phyloP scores from a whole-genome alignment of 2,329 filamentous ascomycete species.

The Periconia digitata region DNA sequence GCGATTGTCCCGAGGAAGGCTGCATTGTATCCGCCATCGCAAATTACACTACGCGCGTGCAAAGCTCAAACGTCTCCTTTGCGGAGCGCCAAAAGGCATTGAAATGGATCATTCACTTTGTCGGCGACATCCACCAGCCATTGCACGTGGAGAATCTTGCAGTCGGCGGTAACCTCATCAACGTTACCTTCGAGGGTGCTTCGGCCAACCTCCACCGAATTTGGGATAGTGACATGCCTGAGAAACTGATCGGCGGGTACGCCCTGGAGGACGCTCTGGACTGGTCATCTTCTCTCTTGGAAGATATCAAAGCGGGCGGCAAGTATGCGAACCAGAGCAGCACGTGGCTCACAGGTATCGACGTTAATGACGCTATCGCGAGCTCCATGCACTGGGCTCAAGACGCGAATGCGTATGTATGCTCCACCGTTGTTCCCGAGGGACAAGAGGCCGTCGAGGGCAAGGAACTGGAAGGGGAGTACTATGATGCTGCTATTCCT shows the following conservation, averaged over 20 bases:
- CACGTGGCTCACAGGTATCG: conserved; percentile 42
- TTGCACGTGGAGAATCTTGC: conserved; percentile 58
- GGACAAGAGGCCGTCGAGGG: conserved; percentile 39
- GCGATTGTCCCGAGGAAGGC: conserved; percentile 54
- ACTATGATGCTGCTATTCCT: conserved; percentile 40
- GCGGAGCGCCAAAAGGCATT: conserved; percentile 48
- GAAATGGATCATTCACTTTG: conserved; percentile 55
- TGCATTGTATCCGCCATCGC: conserved; percentile 58
- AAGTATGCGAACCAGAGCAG: conserved; percentile 34
- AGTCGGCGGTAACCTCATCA: conserved; percentile 48
- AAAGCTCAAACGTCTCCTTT: conserved; percentile 28
- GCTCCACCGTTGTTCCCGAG: conserved; percentile 44
- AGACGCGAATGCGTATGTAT: conserved; percentile 48
- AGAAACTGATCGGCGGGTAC: conserved; percentile 46
- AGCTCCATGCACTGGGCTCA: conserved; percentile 46
- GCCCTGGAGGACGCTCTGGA: conserved; percentile 38
- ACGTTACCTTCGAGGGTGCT: conserved; percentile 46
- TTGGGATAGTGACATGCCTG: conserved; percentile 50
- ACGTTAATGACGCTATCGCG: conserved; percentile 36
- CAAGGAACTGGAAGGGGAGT: conserved; percentile 41
- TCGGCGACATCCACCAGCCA: conserved; percentile 76
- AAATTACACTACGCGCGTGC: conserved; percentile 49
- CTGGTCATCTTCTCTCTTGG: conserved; percentile 43
- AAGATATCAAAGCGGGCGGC: conserved; percentile 45
- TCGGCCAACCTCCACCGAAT: conserved; percentile 48